Percentiles rank a stretch among this genome's conserved stretches.
Conservation (phyloP, 192 early-diverging fungal genomes). For the Podila epigama region DNA sequence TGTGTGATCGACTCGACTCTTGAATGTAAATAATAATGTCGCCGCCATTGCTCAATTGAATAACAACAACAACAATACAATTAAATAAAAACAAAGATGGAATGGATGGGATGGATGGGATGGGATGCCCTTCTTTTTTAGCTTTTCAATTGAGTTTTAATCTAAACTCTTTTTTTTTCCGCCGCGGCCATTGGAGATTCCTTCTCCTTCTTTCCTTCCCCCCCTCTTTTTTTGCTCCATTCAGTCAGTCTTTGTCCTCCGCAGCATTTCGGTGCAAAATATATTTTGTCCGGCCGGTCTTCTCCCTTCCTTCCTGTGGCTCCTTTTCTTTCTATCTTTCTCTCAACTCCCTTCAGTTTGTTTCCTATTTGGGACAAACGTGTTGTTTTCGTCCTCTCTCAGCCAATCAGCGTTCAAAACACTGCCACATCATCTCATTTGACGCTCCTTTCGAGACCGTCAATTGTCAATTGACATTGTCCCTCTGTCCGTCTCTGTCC, state of each 20-base stretch:
- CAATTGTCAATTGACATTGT: not conserved
- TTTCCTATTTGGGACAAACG: no score
- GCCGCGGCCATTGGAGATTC: not conserved
- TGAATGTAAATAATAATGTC: conserved; percentile 2
- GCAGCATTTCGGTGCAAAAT: no score
- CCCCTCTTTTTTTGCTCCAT: not conserved
- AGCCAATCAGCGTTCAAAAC: not conserved
- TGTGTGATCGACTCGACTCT: not conserved
- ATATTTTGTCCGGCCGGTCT: not conserved
- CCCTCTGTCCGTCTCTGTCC: not conserved
- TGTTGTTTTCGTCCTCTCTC: not conserved
- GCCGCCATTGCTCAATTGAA: no score
- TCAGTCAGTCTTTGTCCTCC: not conserved
- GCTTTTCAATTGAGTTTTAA: no score
- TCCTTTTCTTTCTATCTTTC: not conserved
- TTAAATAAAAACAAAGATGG: no score
- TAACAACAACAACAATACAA: no score
- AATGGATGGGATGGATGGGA: no score
- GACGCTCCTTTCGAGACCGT: not conserved
- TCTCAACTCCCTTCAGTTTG: not conserved
- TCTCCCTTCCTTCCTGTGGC: not conserved
- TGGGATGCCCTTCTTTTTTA: no score
- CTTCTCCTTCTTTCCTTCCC: not conserved
- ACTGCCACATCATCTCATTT: not conserved
- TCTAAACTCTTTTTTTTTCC: not conserved